phyloP scores from a whole-genome alignment of 805 yeast species.

The Maudiozyma barnettii region DNA sequence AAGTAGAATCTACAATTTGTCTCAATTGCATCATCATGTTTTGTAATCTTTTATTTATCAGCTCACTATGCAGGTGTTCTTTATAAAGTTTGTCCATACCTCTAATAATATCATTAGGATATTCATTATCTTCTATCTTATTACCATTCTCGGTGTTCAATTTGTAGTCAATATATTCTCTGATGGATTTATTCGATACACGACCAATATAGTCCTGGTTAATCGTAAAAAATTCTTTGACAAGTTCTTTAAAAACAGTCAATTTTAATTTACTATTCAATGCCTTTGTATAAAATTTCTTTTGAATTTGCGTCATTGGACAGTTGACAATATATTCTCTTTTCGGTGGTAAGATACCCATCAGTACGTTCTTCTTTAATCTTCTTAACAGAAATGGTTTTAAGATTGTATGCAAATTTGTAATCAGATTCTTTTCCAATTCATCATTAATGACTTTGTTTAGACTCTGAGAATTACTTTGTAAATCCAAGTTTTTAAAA shows the following conservation, averaged over 20 bases:
- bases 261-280: conserved; percentile 37
- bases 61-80: conserved; percentile 31
- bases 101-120: conserved; percentile 6
- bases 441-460: conserved; percentile 45
- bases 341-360: conserved; percentile 67
- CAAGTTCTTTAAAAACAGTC: conserved; percentile 37
- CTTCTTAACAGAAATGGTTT: conserved; percentile 83
- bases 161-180: conserved; percentile 35
- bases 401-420: conserved; percentile 75
- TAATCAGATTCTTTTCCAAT: conserved; percentile 51
- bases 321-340: conserved; percentile 79
- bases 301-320: conserved; percentile 55
- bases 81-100: conserved; percentile 24
- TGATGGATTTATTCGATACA: conserved; percentile 30
- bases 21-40: conserved; percentile 79
- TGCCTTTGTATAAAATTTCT: conserved; percentile 47
- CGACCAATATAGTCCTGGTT: conserved; percentile 29
- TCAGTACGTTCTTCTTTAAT: conserved; percentile 62
- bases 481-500: conserved; percentile 47
- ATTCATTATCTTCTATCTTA: conserved; percentile 1
- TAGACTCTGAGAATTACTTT: conserved; percentile 21
- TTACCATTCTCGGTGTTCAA: conserved; percentile 11
- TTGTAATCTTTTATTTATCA: conserved; percentile 45
- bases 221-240: conserved; percentile 42
- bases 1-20: conserved; percentile 78